Conservation (phyloP, 495 filamentous ascomycete genomes). For the Hypoxylon cercidicola region DNA sequence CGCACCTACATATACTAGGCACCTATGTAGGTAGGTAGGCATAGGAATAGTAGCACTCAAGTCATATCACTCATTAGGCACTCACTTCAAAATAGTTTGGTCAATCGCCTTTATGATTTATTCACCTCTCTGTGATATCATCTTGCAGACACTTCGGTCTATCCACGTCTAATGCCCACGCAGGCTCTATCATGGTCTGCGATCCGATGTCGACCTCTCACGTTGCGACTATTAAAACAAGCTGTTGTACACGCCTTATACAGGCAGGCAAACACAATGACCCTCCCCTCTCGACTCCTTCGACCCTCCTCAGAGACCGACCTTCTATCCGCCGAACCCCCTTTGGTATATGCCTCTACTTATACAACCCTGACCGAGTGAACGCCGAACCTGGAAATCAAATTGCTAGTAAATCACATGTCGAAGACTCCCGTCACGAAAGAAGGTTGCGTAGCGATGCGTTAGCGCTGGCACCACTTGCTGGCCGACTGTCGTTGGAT, state of each 20-base stretch:
- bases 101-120: constrained; percentile 14
- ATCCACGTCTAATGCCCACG: background rate
- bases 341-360: constrained; percentile 48
- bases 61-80: too few relatives aligned
- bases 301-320: background rate
- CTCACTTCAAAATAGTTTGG: background rate
- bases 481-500: constrained; percentile 55
- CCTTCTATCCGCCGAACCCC: constrained; percentile 30
- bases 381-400: constrained; percentile 32
- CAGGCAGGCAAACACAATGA: background rate
- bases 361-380: constrained; percentile 43
- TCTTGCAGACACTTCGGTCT: background rate
- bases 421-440: constrained; percentile 54
- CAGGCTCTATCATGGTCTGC: background rate
- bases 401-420: constrained; percentile 33
- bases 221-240: constrained; percentile 2
- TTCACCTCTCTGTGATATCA: background rate
- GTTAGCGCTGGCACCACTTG: constrained; percentile 75
- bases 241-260: constrained; percentile 18
- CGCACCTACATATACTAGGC: background rate
- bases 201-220: background rate
- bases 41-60: too few relatives aligned
- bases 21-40: too few relatives aligned
- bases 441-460: constrained; percentile 80
- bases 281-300: constrained; percentile 7